A percentile compares a stretch with the other conserved stretches of the same genome.
These are phyloP conservation scores for Candida silvicultrix DNA, from an alignment of 805 yeast genomes.

Conservation along the genomic window DNA sequence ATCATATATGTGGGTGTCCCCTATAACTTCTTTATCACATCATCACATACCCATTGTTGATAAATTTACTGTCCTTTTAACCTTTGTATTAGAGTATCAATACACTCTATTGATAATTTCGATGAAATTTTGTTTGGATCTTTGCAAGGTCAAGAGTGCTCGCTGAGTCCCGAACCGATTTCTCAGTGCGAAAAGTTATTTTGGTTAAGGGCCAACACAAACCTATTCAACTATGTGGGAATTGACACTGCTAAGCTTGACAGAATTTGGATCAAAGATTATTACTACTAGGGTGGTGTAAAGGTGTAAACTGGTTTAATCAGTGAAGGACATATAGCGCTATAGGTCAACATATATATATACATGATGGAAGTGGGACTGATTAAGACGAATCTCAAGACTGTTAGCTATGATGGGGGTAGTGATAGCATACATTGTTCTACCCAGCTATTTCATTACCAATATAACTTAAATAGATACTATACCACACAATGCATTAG, in stretches of 20 bases:
- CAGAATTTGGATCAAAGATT: background rate
- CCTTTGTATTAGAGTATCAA: background rate
- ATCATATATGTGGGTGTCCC: background rate
- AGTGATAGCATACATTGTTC: background rate
- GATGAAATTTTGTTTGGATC: slow-evolving; percentile 18
- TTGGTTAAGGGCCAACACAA: background rate
- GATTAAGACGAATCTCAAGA: no score
- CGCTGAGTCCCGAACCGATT: background rate
- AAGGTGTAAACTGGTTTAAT: background rate
- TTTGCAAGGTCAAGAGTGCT: slow-evolving; percentile 6
- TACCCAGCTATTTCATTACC: no score
- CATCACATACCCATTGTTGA: slow-evolving; percentile 37
- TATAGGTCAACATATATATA: no score
- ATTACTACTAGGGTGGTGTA: background rate
- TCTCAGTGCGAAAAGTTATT: background rate
- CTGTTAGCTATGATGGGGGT: background rate
- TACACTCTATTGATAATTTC: slow-evolving; percentile 4
- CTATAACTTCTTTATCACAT: background rate
- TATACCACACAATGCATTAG: no score
- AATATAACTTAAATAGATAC: no score
- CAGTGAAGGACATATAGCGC: no score
- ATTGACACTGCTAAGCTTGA: background rate
- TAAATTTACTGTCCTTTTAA: slow-evolving; percentile 19
- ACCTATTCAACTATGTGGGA: background rate
- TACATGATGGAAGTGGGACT: no score